These are phyloP conservation scores for Aspergillus funiculosus DNA, from an alignment of 495 filamentous ascomycete genomes.

Conservation along the genomic window DNA sequence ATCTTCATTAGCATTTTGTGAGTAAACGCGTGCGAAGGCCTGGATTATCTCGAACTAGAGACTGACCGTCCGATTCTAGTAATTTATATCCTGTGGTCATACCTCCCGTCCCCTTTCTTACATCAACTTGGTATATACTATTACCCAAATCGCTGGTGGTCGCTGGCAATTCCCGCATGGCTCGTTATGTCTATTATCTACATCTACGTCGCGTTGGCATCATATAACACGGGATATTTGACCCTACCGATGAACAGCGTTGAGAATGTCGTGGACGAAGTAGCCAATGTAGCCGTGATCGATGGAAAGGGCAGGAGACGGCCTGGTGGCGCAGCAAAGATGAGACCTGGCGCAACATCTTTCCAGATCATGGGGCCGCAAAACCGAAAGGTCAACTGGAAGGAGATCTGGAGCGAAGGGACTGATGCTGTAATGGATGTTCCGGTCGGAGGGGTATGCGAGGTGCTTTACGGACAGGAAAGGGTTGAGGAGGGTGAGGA, in stretches of 20 bases:
- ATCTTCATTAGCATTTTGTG: constrained; percentile 66
- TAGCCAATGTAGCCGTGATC: constrained; percentile 76
- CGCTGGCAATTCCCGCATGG: constrained; percentile 81
- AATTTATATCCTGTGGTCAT: constrained; percentile 91
- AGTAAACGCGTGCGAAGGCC: constrained; percentile 17
- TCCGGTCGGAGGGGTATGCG: constrained; percentile 92
- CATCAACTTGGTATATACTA: constrained; percentile 93
- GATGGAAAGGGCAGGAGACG: constrained; percentile 61
- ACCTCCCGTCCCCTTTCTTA: constrained; percentile 84
- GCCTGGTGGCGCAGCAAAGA: constrained; percentile 38
- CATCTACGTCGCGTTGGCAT: constrained; percentile 88
- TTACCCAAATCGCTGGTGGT: constrained; percentile 98
- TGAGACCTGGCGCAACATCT: constrained; percentile 42
- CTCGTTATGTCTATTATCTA: constrained; percentile 84
- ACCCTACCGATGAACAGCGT: constrained; percentile 74
- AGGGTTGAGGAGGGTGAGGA: no score
- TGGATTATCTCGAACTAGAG: not conserved
- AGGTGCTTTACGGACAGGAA: constrained; percentile 58
- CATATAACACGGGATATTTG: constrained; percentile 83
- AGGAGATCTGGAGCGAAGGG: constrained; percentile 75
- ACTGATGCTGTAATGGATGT: constrained; percentile 99
- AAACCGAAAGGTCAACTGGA: constrained; percentile 59
- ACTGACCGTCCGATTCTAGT: constrained; percentile 34
- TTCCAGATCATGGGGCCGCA: constrained; percentile 46
- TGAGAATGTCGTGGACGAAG: constrained; percentile 90